Conservation (phyloP, 2,329 filamentous ascomycete genomes). For the Aquanectria penicillioides region DNA sequence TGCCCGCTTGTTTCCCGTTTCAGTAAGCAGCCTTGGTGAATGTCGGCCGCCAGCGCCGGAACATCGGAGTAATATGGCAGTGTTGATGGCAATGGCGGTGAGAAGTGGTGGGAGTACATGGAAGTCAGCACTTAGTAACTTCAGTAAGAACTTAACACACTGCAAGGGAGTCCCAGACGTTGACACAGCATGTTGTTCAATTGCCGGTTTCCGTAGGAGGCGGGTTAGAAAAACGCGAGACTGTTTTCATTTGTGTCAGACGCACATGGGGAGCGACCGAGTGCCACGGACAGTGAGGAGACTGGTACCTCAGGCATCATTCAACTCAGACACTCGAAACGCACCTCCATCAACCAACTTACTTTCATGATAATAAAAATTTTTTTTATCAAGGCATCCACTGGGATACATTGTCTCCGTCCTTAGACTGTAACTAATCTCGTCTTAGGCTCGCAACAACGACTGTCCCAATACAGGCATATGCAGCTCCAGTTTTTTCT, state of each 20-base stretch:
- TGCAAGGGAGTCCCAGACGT: no score
- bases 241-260: no score
- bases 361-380: constrained; percentile 1
- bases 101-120: background rate
- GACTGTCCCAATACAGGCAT: background rate
- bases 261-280: no score
- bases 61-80: background rate
- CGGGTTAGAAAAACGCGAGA: background rate
- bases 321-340: no score
- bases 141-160: constrained; percentile 1
- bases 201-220: no score
- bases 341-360: no score
- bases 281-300: no score
- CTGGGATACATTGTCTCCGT: background rate
- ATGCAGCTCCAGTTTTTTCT: background rate
- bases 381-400: constrained; percentile 17
- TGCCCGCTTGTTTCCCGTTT: no score
- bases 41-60: constrained; percentile 12
- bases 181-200: no score
- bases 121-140: background rate
- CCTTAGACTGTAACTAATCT: background rate
- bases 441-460: background rate
- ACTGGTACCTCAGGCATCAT: no score
- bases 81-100: background rate
- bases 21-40: constrained; percentile 9